A percentile compares a stretch with the other conserved stretches of the same genome.
These are phyloP conservation scores for Globisporangium lucens DNA, from an alignment of 352 stramenopile species.

Conservation along the genomic window DNA sequence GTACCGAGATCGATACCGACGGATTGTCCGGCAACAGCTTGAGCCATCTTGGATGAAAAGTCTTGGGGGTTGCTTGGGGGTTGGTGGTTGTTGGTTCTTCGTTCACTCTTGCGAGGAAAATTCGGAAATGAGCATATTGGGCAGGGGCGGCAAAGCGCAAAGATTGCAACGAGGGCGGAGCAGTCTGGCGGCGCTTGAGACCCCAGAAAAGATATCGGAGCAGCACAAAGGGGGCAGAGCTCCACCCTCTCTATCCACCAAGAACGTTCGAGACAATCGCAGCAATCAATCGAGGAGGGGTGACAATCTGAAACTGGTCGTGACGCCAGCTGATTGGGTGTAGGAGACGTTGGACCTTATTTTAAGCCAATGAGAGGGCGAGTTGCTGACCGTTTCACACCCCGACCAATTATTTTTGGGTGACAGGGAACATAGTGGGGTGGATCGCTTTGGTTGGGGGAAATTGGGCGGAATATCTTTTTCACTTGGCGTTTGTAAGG, in stretches of 20 bases:
- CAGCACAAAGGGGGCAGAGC: neutral
- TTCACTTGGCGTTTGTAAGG: slow-evolving; percentile 20
- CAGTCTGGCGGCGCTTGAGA: too few species aligned
- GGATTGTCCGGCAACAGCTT: slow-evolving; percentile 24
- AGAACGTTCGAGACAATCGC: slow-evolving; percentile 15
- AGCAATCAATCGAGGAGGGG: neutral
- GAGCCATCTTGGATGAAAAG: slow-evolving; percentile 26
- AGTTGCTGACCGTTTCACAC: neutral
- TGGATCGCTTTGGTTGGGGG: neutral
- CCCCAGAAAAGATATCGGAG: slow-evolving; percentile 11
- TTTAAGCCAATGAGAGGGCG: slow-evolving; percentile 11
- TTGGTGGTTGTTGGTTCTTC: slow-evolving; percentile 14
- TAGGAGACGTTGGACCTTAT: neutral
- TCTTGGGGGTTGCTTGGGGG: slow-evolving; percentile 11
- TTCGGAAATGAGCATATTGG: slow-evolving; percentile 16
- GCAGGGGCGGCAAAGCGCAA: neutral
- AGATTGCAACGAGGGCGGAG: neutral
- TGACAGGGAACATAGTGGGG: neutral
- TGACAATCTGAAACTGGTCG: slow-evolving; percentile 9
- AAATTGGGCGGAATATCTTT: neutral
- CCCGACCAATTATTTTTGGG: neutral
- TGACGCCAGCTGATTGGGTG: slow-evolving; percentile 12
- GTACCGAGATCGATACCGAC: slow-evolving; percentile 98
- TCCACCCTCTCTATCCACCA: neutral
- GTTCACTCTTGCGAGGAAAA: slow-evolving; percentile 23